These are phyloP conservation scores for Aspergillus affinis DNA, from an alignment of 495 filamentous ascomycete genomes.

Conservation along the genomic window DNA sequence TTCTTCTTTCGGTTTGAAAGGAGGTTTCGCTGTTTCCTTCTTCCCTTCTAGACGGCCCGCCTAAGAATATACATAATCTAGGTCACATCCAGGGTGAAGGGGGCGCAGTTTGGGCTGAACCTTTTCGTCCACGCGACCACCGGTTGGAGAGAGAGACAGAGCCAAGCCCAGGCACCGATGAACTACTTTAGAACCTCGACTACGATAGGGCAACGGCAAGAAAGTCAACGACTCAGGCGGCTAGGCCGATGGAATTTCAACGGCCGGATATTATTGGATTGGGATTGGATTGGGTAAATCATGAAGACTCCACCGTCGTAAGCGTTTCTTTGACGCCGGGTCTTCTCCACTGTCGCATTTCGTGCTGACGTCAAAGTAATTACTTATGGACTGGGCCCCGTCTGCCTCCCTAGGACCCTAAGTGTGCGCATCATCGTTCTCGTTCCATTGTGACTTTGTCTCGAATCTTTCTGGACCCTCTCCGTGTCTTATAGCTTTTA, in stretches of 20 bases:
- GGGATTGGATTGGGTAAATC: background rate
- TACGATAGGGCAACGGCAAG: background rate
- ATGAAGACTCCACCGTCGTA: background rate
- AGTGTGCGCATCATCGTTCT: slow-evolving; percentile 4
- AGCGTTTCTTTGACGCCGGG: background rate
- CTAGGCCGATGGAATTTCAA: background rate
- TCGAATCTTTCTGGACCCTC: slow-evolving; percentile 1
- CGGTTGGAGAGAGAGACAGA: background rate
- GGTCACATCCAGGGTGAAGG: background rate
- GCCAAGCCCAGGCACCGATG: background rate
- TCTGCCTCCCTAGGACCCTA: background rate
- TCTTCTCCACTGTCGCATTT: background rate
- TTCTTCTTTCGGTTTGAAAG: background rate
- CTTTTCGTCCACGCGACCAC: too few relatives aligned
- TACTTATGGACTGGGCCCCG: background rate
- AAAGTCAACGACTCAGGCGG: background rate
- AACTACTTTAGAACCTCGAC: background rate
- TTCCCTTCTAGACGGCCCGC: background rate
- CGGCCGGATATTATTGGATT: background rate
- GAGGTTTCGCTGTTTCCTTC: background rate
- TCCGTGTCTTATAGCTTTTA: slow-evolving; percentile 3
- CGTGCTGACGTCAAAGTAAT: slow-evolving; percentile 6
- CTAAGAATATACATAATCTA: background rate
- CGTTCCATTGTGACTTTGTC: background rate
- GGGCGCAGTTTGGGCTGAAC: background rate